phyloP scores from a whole-genome alignment of 2,329 filamentous ascomycete species.

The Alternaria sp. region DNA sequence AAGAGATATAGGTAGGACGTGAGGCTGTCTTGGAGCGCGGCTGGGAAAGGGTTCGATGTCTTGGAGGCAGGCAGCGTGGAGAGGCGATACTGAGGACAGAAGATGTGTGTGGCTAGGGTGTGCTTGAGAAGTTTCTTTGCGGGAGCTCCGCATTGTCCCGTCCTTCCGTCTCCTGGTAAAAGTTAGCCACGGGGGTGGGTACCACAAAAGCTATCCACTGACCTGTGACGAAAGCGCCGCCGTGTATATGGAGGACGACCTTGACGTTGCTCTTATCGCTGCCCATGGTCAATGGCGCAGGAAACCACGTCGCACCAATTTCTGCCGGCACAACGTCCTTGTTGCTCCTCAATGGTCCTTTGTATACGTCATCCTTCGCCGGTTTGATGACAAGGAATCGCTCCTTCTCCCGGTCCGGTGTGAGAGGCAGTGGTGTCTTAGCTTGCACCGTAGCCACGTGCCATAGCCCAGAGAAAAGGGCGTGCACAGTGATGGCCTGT shows the following conservation, averaged over 20 bases:
- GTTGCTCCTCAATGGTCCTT: constrained; percentile 43
- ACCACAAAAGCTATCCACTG: background rate
- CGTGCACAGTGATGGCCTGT: constrained; percentile 49
- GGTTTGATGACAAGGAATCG: constrained; percentile 49
- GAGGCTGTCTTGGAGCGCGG: constrained; percentile 60
- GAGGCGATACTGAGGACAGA: constrained; percentile 61
- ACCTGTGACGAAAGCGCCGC: constrained; percentile 59
- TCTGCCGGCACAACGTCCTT: constrained; percentile 47
- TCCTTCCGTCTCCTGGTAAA: constrained; percentile 46
- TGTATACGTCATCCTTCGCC: constrained; percentile 32
- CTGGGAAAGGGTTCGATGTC: constrained; percentile 58
- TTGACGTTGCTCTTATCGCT: constrained; percentile 30
- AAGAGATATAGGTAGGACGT: constrained; percentile 59
- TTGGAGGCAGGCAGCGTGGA: constrained; percentile 50
- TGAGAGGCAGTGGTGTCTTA: constrained; percentile 44
- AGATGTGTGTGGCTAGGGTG: constrained; percentile 51
- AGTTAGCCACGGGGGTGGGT: background rate
- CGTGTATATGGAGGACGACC: constrained; percentile 60
- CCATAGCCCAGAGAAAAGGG: constrained; percentile 46
- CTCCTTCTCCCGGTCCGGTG: constrained; percentile 50
- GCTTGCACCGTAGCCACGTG: constrained; percentile 43
- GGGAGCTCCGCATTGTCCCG: constrained; percentile 43
- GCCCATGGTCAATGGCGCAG: constrained; percentile 30
- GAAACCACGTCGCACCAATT: constrained; percentile 57
- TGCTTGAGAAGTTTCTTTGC: constrained; percentile 48